phyloP scores from a whole-genome alignment of 2,329 filamentous ascomycete species.

The Biscogniauxia mediterranea region DNA sequence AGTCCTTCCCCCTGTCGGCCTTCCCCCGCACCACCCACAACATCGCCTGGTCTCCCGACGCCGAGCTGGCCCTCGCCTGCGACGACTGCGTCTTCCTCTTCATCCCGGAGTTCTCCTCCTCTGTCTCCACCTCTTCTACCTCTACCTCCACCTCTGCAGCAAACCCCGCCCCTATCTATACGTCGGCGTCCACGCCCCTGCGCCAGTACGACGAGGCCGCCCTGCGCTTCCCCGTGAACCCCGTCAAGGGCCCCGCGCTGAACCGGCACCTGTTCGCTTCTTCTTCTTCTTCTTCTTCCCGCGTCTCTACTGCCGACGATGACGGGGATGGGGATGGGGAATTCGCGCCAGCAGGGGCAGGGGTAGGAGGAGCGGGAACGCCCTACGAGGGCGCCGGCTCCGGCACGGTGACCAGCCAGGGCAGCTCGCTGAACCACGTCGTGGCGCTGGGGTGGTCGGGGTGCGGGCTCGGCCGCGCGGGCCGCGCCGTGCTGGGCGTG shows the following conservation, averaged over 20 bases:
- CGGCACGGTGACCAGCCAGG: conserved; percentile 46
- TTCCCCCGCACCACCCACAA: conserved; percentile 44
- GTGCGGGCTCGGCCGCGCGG: conserved; percentile 52
- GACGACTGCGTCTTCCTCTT: conserved; percentile 54
- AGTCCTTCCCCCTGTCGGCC: conserved; percentile 43
- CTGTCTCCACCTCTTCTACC: too few species aligned
- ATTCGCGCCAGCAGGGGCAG: too few species aligned
- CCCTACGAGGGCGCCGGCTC: conserved; percentile 44
- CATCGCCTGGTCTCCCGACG: conserved; percentile 55
- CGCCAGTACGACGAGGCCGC: conserved; percentile 32
- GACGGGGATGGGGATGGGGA: too few species aligned
- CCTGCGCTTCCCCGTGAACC: conserved; percentile 31
- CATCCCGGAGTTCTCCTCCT: conserved; percentile 44
- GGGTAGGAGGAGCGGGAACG: too few species aligned
- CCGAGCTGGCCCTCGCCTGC: conserved; percentile 55
- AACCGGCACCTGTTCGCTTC: conserved; percentile 33
- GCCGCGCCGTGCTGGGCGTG: conserved; percentile 50
- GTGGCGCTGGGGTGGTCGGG: conserved; percentile 58
- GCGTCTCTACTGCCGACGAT: too few species aligned
- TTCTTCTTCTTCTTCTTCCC: too few species aligned
- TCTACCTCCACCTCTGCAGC: conserved; percentile 1
- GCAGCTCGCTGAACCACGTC: conserved; percentile 53
- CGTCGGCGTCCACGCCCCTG: too few species aligned
- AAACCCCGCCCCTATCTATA: neutral
- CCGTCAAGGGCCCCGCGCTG: conserved; percentile 25